A percentile compares a stretch with the other conserved stretches of the same genome.
These are phyloP conservation scores for Macrocybe gigantea DNA, from an alignment of 768 basidiomycete species.

Conservation along the genomic window DNA sequence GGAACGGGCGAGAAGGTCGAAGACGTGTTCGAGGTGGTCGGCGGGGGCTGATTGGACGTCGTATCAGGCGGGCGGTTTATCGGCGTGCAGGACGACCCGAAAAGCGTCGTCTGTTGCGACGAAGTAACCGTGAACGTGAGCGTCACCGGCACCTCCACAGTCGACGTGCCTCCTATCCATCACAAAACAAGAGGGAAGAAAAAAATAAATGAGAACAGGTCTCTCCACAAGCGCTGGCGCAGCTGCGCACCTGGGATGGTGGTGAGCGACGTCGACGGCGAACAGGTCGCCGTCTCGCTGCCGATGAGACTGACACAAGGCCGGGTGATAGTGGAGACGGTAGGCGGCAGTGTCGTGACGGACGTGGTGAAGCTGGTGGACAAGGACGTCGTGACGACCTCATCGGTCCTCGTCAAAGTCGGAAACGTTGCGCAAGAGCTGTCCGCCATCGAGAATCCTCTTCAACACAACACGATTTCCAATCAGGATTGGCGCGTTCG, in stretches of 20 bases:
- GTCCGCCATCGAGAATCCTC: neutral
- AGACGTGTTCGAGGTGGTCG: conserved; percentile 8
- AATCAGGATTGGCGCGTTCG: neutral
- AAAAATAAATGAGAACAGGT: conserved; percentile 10
- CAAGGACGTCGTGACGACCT: conserved; percentile 25
- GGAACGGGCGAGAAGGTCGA: conserved; percentile 23
- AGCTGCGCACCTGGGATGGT: conserved; percentile 17
- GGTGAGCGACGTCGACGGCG: conserved; percentile 10
- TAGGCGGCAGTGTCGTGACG: conserved; percentile 21
- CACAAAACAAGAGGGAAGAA: conserved; percentile 1
- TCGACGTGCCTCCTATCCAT: conserved; percentile 12
- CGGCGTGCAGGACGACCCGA: conserved; percentile 29
- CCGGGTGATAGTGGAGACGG: conserved; percentile 24
- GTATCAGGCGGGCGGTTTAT: conserved; percentile 8
- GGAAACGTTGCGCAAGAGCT: conserved; percentile 34
- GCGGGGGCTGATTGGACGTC: conserved; percentile 1
- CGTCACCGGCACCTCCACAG: conserved; percentile 35
- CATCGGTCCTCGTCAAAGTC: conserved; percentile 35
- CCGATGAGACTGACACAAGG: conserved; percentile 10
- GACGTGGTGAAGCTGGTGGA: conserved; percentile 32
- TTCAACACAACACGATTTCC: neutral
- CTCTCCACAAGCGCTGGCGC: conserved; percentile 2
- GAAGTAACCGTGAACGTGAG: conserved; percentile 24
- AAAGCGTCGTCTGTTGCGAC: conserved; percentile 33
- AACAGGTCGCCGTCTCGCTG: conserved; percentile 5